A percentile compares a stretch with the other conserved stretches of the same genome.
Conservation (phyloP, 371 early-diverging fungal genomes). For the Capillidium heterosporum region DNA sequence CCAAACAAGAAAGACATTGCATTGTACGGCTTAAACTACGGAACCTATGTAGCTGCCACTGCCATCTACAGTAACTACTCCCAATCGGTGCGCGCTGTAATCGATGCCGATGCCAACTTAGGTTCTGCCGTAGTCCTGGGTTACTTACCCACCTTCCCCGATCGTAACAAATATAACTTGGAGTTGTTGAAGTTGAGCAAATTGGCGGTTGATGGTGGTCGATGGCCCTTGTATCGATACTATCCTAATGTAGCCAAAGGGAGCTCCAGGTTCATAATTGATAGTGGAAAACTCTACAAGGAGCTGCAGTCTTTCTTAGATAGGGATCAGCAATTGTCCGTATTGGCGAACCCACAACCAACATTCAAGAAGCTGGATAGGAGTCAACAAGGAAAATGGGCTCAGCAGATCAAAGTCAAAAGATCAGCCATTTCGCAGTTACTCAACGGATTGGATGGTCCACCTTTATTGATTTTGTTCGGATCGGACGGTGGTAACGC, state of each 20-base stretch:
- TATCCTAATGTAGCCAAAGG: conserved; percentile 44
- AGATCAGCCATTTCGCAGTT: too few relatives aligned
- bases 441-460: neutral
- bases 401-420: too few relatives aligned
- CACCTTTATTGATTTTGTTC: conserved; percentile 58
- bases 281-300: conserved; percentile 59
- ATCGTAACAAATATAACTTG: conserved; percentile 23
- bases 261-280: conserved; percentile 36
- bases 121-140: conserved; percentile 82
- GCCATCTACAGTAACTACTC: conserved; percentile 71
- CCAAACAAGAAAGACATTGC: conserved; percentile 84
- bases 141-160: conserved; percentile 38
- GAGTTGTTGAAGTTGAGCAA: conserved; percentile 71
- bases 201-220: conserved; percentile 69
- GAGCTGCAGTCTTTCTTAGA: conserved; percentile 64
- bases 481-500: conserved; percentile 87
- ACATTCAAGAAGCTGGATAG: too few relatives aligned
- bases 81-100: conserved; percentile 65
- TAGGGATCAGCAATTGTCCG: conserved; percentile 53
- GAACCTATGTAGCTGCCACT: conserved; percentile 74
- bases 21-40: conserved; percentile 83
- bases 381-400: too few relatives aligned
- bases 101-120: conserved; percentile 75
- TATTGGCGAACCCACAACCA: too few relatives aligned
- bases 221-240: conserved; percentile 91